A percentile compares a stretch with the other conserved stretches of the same genome.
phyloP scores from a whole-genome alignment of 1,139 yeast species.

The Candida sp. region DNA sequence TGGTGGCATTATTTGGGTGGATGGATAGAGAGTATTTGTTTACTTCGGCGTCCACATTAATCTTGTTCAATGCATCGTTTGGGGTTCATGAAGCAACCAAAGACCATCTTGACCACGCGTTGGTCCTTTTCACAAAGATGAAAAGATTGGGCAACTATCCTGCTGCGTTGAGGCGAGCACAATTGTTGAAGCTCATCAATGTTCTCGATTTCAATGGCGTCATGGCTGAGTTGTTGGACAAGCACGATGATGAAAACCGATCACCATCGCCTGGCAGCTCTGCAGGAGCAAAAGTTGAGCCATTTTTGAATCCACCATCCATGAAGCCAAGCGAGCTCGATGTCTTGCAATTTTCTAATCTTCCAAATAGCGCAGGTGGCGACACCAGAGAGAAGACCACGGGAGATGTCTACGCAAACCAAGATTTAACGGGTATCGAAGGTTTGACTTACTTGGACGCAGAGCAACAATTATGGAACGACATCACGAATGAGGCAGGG shows the following conservation, averaged over 20 bases:
- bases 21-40: conserved; percentile 89
- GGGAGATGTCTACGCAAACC: conserved; percentile 36
- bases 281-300: neutral
- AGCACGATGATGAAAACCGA: conserved; percentile 55
- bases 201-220: conserved; percentile 72
- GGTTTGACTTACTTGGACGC: conserved; percentile 48
- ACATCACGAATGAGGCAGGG: conserved; percentile 73
- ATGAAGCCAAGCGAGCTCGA: conserved; percentile 21
- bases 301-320: conserved; percentile 10
- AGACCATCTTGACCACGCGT: conserved; percentile 75
- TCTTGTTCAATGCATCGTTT: conserved; percentile 79
- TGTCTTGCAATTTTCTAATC: conserved; percentile 22
- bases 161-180: conserved; percentile 76
- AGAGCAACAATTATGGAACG: conserved; percentile 75
- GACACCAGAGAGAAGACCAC: neutral
- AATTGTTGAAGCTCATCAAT: conserved; percentile 64
- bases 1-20: conserved; percentile 87
- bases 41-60: conserved; percentile 79
- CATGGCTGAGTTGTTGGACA: conserved; percentile 57
- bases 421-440: conserved; percentile 47
- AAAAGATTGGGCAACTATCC: conserved; percentile 78
- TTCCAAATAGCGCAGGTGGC: conserved; percentile 1
- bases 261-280: neutral
- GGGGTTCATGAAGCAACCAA: conserved; percentile 82
- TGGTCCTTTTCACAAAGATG: conserved; percentile 74